These are phyloP conservation scores for Rhynchospora tenuis DNA, from an alignment of 176 grass and related monocot species.

Conservation along the genomic window DNA sequence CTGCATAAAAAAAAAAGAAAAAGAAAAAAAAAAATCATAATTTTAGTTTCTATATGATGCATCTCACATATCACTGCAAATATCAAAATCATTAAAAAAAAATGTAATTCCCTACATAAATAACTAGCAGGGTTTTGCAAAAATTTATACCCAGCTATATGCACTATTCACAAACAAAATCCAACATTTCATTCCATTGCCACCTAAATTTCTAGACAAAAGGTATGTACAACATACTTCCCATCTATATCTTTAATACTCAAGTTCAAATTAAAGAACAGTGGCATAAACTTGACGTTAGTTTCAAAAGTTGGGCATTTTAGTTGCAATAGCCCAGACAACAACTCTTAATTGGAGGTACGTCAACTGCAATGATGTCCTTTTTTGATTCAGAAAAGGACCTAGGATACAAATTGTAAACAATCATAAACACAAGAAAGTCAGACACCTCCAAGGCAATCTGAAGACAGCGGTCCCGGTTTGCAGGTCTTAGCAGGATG, in stretches of 20 bases:
- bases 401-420: constrained; percentile 6
- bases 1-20: constrained; percentile 45
- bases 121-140: background rate
- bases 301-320: too few relatives aligned
- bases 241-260: background rate
- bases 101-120: background rate
- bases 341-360: background rate
- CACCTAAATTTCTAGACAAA: background rate
- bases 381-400: background rate
- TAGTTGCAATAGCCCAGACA: background rate
- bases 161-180: background rate
- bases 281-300: too few relatives aligned
- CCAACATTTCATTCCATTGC: background rate
- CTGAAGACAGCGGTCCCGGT: constrained; percentile 66
- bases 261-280: background rate
- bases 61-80: background rate
- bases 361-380: background rate
- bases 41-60: constrained; percentile 9
- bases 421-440: constrained; percentile 16
- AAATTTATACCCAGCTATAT: background rate
- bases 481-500: constrained; percentile 81
- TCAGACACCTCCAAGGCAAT: constrained; percentile 84
- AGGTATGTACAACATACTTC: background rate
- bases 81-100: background rate
- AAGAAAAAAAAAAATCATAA: constrained; percentile 5